Evolutionary conservation across 345 rosid species (phyloP), one percentile per base, ranked within the genome.

Genomic region (Linum usitatissimum): DNA sequence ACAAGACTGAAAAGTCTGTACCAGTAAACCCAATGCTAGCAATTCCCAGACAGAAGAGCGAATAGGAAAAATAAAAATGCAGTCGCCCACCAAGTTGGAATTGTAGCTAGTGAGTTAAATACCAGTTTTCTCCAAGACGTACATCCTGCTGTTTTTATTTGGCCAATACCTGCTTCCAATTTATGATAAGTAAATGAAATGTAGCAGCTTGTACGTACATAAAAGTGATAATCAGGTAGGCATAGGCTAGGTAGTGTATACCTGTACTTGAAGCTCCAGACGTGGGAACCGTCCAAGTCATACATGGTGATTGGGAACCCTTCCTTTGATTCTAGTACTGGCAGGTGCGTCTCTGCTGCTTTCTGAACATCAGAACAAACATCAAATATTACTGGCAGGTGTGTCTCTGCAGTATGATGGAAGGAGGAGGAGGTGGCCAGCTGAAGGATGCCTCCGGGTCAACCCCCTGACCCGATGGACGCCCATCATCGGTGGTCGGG

Each of bases 71-170:
- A 45, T 10, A 45, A 45, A 45, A 10, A 6, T 0, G 10, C 3
- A 34, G 3, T 34, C 74, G 66, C 72, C 72, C 69, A 62, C 75
- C n/a, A n/a, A n/a, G n/a, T n/a, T n/a, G n/a, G n/a, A n/a, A n/a
- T n/a, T n/a, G n/a, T n/a, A n/a, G n/a, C n/a, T n/a, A n/a, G n/a
- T n/a, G n/a, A n/a, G n/a, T 19, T 8, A 21, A 19, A 28, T 80
- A 94, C 99, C 99, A 5, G 97, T 93, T 58, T 94, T 94, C 75
- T 94, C 99, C 9, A 94, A 85, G 39, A 94, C 97, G 59, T 94
- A 90, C 97, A 94, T 94, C 55, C 97, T 71, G 69, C 99, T 94
- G 63, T 84, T 94, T 85, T 94, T 94, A 64, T 90, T 90, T n/a
- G 99, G 99, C 97, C 99, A 90, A 73, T 83, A 94, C 85, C 99